phyloP scores from a whole-genome alignment of 2,329 filamentous ascomycete species.

The Pestalotiopsis sp. region DNA sequence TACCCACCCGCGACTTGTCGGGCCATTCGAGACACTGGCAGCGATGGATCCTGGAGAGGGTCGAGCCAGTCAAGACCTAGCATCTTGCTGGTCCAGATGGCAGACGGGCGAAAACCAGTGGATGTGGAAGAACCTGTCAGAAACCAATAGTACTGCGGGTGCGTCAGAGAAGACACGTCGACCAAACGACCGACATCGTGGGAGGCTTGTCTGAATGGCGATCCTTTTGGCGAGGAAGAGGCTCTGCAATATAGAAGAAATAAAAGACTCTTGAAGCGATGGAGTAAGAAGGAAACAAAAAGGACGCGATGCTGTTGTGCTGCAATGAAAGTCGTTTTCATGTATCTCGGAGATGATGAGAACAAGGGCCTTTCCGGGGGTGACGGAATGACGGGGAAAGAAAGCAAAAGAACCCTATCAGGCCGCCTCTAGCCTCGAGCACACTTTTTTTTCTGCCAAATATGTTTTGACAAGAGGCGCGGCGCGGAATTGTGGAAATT shows the following conservation, averaged over 20 bases:
- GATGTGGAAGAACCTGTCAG: background rate
- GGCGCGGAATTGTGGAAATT: slow-evolving; percentile 6
- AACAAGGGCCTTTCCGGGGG: background rate
- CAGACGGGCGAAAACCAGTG: background rate
- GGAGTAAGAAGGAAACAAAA: background rate
- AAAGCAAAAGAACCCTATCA: slow-evolving; percentile 6
- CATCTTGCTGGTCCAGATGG: background rate
- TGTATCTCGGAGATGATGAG: slow-evolving; percentile 10
- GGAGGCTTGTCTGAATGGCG: background rate
- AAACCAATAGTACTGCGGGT: background rate
- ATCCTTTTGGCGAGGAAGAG: background rate
- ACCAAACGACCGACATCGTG: background rate
- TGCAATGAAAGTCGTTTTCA: slow-evolving; percentile 1
- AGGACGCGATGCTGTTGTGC: background rate
- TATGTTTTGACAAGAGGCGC: background rate
- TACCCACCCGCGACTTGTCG: slow-evolving; percentile 14
- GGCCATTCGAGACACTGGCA: slow-evolving; percentile 12
- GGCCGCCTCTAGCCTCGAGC: background rate
- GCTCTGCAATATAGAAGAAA: background rate
- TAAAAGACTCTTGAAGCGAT: background rate
- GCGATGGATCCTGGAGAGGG: slow-evolving; percentile 7
- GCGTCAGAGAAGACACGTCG: background rate
- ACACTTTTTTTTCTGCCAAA: background rate
- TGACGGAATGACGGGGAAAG: background rate
- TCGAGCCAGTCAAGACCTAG: background rate